phyloP scores from a whole-genome alignment of 495 filamentous ascomycete genomes.

The Letharia lupina region DNA sequence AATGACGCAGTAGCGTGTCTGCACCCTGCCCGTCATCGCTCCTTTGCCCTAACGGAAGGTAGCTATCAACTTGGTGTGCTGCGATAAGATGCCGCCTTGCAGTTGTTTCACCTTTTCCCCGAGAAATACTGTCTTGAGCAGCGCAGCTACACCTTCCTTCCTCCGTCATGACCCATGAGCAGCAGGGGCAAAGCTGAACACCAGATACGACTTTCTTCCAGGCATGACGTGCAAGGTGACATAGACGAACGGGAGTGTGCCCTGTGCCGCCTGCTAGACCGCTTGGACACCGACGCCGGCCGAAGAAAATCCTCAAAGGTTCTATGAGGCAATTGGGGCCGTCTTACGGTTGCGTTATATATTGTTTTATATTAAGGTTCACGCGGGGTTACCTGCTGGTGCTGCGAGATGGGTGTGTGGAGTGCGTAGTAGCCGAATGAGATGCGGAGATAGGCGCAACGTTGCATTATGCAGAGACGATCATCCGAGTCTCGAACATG shows the following conservation, averaged over 20 bases:
- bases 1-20: neutral
- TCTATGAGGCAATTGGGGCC: neutral
- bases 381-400: neutral
- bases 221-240: neutral
- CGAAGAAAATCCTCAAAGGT: neutral
- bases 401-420: neutral
- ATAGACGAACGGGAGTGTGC: neutral
- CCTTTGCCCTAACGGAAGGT: neutral
- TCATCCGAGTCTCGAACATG: neutral
- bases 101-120: neutral
- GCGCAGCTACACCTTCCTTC: no score
- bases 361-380: neutral
- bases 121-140: no score
- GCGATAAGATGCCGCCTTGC: neutral
- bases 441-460: neutral
- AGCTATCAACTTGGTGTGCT: no score
- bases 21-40: neutral
- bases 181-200: neutral
- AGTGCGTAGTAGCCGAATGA: neutral
- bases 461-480: neutral
- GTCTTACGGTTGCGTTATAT: neutral
- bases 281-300: neutral
- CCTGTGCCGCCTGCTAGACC: neutral
- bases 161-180: neutral
- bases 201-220: neutral